Conservation (phyloP, 2,329 filamentous ascomycete genomes). For the Botryosphaeria agaves region DNA sequence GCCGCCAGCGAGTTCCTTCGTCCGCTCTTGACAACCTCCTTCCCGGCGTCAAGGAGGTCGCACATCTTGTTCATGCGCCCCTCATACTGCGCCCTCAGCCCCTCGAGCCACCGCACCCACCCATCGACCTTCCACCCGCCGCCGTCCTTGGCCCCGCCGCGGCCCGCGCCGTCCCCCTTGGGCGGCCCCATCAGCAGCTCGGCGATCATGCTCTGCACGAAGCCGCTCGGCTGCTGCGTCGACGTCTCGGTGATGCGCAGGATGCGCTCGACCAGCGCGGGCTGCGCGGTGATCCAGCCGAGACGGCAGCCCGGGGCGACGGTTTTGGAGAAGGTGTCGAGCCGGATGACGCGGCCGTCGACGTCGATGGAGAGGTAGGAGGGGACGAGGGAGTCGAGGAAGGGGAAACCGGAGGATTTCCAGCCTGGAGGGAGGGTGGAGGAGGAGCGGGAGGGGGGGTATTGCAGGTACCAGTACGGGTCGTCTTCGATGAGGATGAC, state of each 20-base stretch:
- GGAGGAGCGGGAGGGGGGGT: constrained; percentile 30
- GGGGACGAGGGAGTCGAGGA: constrained; percentile 67
- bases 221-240: constrained; percentile 76
- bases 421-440: constrained; percentile 15
- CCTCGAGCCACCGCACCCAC: constrained; percentile 83
- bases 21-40: constrained; percentile 47
- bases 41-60: constrained; percentile 49
- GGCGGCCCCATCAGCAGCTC: constrained; percentile 62
- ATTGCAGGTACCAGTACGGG: constrained; percentile 92
- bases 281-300: constrained; percentile 81
- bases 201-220: constrained; percentile 70
- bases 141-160: constrained; percentile 31
- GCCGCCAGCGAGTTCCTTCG: constrained; percentile 19
- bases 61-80: constrained; percentile 71
- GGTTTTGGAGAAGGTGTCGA: constrained; percentile 91
- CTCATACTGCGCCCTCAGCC: constrained; percentile 70
- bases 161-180: constrained; percentile 12
- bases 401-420: constrained; percentile 50
- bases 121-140: constrained; percentile 64
- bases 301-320: constrained; percentile 77
- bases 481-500: constrained; percentile 88
- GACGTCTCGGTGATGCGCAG: constrained; percentile 56
- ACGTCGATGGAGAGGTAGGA: constrained; percentile 69
- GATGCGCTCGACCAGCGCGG: constrained; percentile 57
- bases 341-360: constrained; percentile 71